Conservation (phyloP, 495 filamentous ascomycete species). For the Emericellopsis terricola region DNA sequence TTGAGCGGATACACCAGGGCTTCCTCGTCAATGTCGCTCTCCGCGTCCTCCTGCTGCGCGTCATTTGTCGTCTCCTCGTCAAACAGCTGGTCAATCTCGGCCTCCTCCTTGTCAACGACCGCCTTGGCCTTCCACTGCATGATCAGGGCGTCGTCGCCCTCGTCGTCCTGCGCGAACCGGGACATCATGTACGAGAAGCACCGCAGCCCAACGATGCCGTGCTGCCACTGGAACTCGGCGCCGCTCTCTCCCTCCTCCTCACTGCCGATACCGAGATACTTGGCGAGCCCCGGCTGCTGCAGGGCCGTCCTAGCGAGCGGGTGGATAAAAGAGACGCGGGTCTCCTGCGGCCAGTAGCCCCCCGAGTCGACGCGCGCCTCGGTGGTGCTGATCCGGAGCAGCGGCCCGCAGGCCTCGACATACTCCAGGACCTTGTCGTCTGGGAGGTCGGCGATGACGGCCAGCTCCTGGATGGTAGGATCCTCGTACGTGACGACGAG, state of each 20-base stretch:
- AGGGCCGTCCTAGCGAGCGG: conserved; percentile 13
- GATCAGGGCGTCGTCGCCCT: background rate
- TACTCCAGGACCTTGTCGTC: conserved; percentile 9
- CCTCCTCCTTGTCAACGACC: conserved; percentile 4
- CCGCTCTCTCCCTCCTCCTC: conserved; percentile 15
- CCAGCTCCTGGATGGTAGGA: conserved; percentile 13
- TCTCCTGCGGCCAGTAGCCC: too few species aligned
- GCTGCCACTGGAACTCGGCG: conserved; percentile 21
- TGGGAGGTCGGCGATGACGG: conserved; percentile 10
- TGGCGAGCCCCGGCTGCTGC: conserved; percentile 10
- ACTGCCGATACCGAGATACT: conserved; percentile 13
- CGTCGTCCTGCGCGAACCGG: background rate
- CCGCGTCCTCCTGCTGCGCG: conserved; percentile 6
- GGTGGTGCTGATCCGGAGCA: conserved; percentile 7
- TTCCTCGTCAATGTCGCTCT: conserved; percentile 7
- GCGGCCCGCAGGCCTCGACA: conserved; percentile 15
- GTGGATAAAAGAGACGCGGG: conserved; percentile 17
- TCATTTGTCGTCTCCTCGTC: conserved; percentile 6
- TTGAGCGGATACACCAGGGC: conserved; percentile 14
- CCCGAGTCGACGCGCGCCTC: too few species aligned
- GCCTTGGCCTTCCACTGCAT: background rate
- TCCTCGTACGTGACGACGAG: conserved; percentile 19
- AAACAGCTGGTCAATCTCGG: conserved; percentile 5
- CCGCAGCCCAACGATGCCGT: conserved; percentile 17
- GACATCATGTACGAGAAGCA: conserved; percentile 17